Evolutionary conservation across 2,329 filamentous ascomycete genomes (phyloP), one percentile per base, ranked within the genome.

Genomic region (Fulvia fulva): DNA sequence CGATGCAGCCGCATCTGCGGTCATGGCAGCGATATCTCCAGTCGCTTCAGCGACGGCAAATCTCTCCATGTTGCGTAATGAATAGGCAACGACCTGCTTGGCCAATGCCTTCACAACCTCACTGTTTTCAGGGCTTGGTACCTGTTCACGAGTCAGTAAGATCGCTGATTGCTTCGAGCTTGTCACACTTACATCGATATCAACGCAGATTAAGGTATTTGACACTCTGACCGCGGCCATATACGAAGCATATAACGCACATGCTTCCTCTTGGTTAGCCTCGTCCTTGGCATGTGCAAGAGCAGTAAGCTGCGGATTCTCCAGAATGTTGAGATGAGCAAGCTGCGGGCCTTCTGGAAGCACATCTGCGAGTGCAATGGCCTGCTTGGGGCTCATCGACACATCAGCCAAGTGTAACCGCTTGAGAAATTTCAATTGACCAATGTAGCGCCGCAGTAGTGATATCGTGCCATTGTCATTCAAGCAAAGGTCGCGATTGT

Each of bases 11-110:
- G 77, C 72, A n/a, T 77, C 72, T 53, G 79, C 74, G 32, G 77
- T 73, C 50, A 80, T 72, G 6, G 57, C 25, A 11, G 57, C 45
- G 7, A 55, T 23, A 47, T 52, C 56, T 19, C 69, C 69, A 62
- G 76, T 76, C 58, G 84, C 81, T 56, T 88, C 86, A 9, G 83
- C 80, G 58, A 91, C 84, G 11, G 90, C 86, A 16, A 88, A 83
- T 9, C 83, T 84, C 72, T 96, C 91, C 79, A 99, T 87, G 68
- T 99, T 99, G 57, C 89, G 86, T 61, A 99, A 81, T 62, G 90
- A 96, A 73, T 97, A 97, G 0, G 91, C 93, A 45, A 97, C 87
- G n/a, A 96, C 89, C 73, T 96, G 92, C 69, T 93, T 95, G 0
- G 91, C 92, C 66, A 97, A 81, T 2, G 91, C 92, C 74, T 91